phyloP scores from a whole-genome alignment of 306 rosid genomes.

The Sicyos edulis region DNA sequence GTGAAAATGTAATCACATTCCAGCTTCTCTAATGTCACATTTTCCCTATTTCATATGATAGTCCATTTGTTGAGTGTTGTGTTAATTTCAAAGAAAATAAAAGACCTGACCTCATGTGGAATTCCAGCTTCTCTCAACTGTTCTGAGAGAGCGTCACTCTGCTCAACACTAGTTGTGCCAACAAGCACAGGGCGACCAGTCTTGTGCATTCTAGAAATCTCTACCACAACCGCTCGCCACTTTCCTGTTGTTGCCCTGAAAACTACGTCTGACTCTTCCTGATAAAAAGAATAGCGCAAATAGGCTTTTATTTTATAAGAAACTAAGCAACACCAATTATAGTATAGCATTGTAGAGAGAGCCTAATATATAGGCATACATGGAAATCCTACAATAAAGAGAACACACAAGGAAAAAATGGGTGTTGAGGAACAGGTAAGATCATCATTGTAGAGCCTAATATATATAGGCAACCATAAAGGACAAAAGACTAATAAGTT shows the following conservation, averaged over 20 bases:
- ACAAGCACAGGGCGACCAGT: conserved; percentile 95
- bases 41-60: not conserved
- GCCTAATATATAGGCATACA: too few relatives aligned
- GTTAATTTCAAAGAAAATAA: not conserved
- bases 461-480: too few relatives aligned
- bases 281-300: conserved; percentile 19
- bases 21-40: not conserved
- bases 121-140: conserved; percentile 82
- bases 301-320: not conserved
- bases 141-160: conserved; percentile 81
- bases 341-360: too few relatives aligned
- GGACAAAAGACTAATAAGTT: too few relatives aligned
- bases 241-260: conserved; percentile 85
- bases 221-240: conserved; percentile 96
- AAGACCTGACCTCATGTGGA: conserved; percentile 68
- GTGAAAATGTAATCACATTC: too few relatives aligned
- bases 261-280: conserved; percentile 98
- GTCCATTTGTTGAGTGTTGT: not conserved
- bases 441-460: not conserved
- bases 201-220: conserved; percentile 94
- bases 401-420: not conserved
- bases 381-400: too few relatives aligned
- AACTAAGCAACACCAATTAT: too few relatives aligned
- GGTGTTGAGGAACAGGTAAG: too few relatives aligned
- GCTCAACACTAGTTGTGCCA: conserved; percentile 97